A percentile compares a stretch with the other conserved stretches of the same genome.
Conservation (phyloP, 495 filamentous ascomycete genomes). For the Xylaria castorea region DNA sequence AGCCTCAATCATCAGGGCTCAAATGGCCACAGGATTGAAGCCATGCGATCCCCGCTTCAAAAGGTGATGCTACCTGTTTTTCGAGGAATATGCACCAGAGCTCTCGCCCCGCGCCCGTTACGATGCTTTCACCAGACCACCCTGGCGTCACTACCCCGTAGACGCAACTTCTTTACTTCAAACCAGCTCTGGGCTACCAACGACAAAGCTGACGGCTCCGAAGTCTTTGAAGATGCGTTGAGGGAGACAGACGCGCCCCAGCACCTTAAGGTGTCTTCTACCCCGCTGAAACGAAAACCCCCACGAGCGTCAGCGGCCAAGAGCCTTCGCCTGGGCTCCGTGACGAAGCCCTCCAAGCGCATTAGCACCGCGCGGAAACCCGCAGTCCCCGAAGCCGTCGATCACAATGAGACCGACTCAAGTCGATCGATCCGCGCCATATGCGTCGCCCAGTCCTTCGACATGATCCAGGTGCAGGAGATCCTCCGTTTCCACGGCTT, state of each 20-base stretch:
- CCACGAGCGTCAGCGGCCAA: conserved; percentile 45
- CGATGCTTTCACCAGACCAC: conserved; percentile 43
- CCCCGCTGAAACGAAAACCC: conserved; percentile 51
- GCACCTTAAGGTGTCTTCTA: conserved; percentile 17
- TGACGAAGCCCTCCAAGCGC: conserved; percentile 32
- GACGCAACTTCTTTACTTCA: conserved; percentile 51
- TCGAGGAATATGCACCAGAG: conserved; percentile 36
- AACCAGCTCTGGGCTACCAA: conserved; percentile 44
- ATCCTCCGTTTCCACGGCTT: conserved; percentile 76
- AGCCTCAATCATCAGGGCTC: conserved; percentile 6
- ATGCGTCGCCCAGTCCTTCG: conserved; percentile 85
- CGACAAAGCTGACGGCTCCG: conserved; percentile 30
- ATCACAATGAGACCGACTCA: conserved; percentile 33
- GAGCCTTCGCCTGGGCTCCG: conserved; percentile 46
- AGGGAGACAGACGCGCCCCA: conserved; percentile 23
- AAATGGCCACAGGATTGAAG: conserved; percentile 27
- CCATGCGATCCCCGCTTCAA: conserved; percentile 37
- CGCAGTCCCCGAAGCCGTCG: neutral
- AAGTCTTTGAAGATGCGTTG: conserved; percentile 19
- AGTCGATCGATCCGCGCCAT: conserved; percentile 75
- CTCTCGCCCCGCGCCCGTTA: conserved; percentile 23
- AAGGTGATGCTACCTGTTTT: conserved; percentile 33
- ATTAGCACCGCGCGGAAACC: conserved; percentile 21
- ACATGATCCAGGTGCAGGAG: conserved; percentile 73
- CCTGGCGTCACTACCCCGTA: conserved; percentile 40